Evolutionary conservation across 306 rosid genomes (phyloP).

Genomic region (Astragalus membranaceus): DNA sequence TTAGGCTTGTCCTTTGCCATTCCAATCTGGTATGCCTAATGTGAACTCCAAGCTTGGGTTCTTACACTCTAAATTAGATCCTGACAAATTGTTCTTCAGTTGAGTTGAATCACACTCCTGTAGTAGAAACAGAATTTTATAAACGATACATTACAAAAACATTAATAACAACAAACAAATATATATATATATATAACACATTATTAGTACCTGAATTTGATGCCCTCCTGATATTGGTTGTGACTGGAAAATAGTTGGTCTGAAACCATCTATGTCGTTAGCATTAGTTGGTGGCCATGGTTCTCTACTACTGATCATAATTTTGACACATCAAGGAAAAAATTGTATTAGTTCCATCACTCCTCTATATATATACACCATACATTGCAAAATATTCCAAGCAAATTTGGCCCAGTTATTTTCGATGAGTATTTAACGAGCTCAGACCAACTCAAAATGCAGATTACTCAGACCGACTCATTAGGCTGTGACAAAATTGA

Average conservation of each 20-base stretch:
- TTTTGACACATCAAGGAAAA: not conserved
- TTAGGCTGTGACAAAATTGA: too few species aligned
- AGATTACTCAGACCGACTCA: too few species aligned
- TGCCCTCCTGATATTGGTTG: conserved; percentile 42
- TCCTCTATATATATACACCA: not conserved
- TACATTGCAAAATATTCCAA: too few species aligned
- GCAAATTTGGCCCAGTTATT: too few species aligned
- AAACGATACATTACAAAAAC: not conserved
- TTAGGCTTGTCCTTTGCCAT: conserved; percentile 53
- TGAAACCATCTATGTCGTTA: conserved; percentile 40
- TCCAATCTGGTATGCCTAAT: conserved; percentile 90
- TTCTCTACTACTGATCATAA: conserved; percentile 44
- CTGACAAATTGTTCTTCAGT: conserved; percentile 39
- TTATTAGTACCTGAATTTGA: conserved; percentile 56
- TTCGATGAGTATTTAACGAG: too few species aligned
- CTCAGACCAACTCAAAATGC: too few species aligned
- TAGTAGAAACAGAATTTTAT: not conserved
- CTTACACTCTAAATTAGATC: conserved; percentile 54
- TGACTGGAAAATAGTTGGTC: conserved; percentile 37
- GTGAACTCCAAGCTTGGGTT: conserved; percentile 92
- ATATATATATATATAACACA: not conserved
- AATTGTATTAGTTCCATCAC: not conserved
- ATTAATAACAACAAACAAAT: not conserved
- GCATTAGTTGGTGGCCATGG: conserved; percentile 49
- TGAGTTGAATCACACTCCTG: conserved; percentile 75